Evolutionary conservation across 495 filamentous ascomycete species (phyloP), one percentile per base, ranked within the genome.

Genomic region (Hyaloscypha bicolor): DNA sequence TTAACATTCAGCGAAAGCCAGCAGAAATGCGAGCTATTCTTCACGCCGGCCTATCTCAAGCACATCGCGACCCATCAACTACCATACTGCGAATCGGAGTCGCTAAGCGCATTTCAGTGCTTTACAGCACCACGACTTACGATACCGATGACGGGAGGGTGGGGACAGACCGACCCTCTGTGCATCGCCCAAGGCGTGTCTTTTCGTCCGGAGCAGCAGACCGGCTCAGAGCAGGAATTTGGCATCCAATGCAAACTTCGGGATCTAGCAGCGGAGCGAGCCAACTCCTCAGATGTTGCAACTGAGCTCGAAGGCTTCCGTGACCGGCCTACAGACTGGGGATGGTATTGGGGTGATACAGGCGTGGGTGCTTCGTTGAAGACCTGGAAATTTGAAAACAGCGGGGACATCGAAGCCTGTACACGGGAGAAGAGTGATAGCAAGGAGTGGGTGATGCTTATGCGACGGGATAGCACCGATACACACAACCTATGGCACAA

Each of bases 401-500:
- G 63, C 63, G 63, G 63, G 63, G 62, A 68, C 60, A 64, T 68
- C 60, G 66, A 59, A 52, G 53, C 37, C 66, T 68, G 66, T 64
- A 64, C 52, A 60, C 59, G 61, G 48, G 61, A 68, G 60, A 59
- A 64, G 21, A 68, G 59, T 62, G 63, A 69, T 66, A 62, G 63
- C 32, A 62, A 55, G 39, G 70, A 72, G 65, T 76, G 69, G 56
- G 71, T 75, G 5, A 74, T 81, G 52, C 64, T 80, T 31, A 65
- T 79, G 61, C 76, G 78, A 57, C 76, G 78, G 32, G 78, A 81
- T 65, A 75, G 75, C 21, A 62, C 69, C 14, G 29, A 35, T 9
- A 68, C 45, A 55, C 63, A 63, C 52, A 80, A 79, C 64, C 45
- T 74, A 14, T 81, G 79, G 79, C 79, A 81, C 63, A 72, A 69